Percentiles rank a stretch among this genome's conserved stretches.
Conservation (phyloP, 441 rosid species). For the Pelargonium myrrhifolium region DNA sequence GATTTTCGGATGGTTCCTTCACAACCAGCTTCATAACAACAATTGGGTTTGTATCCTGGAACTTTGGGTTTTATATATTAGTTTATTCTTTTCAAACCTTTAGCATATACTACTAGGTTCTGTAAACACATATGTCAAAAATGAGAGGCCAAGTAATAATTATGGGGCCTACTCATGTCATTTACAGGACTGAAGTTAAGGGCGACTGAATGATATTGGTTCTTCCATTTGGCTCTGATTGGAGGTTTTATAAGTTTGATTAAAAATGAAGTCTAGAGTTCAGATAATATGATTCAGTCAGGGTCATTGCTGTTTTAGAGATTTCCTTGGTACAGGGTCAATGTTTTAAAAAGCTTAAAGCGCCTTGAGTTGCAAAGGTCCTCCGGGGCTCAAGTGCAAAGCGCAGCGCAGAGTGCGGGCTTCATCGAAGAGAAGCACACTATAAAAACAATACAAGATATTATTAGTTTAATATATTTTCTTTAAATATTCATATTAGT, state of each 20-base stretch:
- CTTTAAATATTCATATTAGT: too few relatives aligned
- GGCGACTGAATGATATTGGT: background rate
- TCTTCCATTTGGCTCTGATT: background rate
- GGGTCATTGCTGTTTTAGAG: conserved; percentile 1
- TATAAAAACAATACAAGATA: too few relatives aligned
- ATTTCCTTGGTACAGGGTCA: background rate
- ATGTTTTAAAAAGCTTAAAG: too few relatives aligned
- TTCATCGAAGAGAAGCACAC: too few relatives aligned
- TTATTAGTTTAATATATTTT: too few relatives aligned
- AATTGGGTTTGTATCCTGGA: conserved; percentile 52
- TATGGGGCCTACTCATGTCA: conserved; percentile 6
- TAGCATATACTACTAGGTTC: background rate
- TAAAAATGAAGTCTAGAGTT: conserved; percentile 10
- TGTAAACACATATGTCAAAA: conserved; percentile 3
- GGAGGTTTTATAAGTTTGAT: background rate
- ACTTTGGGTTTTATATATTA: conserved; percentile 20
- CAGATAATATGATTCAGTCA: background rate
- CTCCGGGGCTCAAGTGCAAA: too few relatives aligned
- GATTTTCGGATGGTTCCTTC: conserved; percentile 98
- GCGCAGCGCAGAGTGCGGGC: too few relatives aligned
- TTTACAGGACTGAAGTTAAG: conserved; percentile 5
- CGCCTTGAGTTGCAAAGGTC: too few relatives aligned
- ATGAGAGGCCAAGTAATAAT: conserved; percentile 6
- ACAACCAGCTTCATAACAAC: conserved; percentile 96
- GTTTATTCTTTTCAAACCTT: conserved; percentile 16